A percentile compares a stretch with the other conserved stretches of the same genome.
phyloP scores from a whole-genome alignment of 1,284 basidiomycete genomes.

The Ustilago shanxiensis region DNA sequence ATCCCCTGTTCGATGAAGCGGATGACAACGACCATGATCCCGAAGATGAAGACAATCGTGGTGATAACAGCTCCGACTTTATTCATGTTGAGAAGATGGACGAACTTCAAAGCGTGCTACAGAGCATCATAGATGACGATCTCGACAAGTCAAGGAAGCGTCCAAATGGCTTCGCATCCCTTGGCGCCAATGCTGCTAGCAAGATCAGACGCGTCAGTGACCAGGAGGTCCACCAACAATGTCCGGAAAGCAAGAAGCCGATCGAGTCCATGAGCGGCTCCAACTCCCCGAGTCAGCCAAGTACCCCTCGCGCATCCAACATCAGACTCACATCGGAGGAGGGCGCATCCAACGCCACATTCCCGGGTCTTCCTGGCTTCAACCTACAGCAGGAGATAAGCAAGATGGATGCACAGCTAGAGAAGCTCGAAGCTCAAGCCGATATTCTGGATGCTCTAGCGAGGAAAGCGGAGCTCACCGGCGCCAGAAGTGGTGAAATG shows the following conservation, averaged over 20 bases:
- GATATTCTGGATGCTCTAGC: conserved; percentile 86
- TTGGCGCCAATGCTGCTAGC: conserved; percentile 14
- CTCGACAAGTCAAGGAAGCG: conserved; percentile 30
- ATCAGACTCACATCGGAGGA: conserved; percentile 1
- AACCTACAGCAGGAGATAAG: conserved; percentile 37
- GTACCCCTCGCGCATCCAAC: conserved; percentile 14
- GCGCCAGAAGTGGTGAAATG: conserved; percentile 83
- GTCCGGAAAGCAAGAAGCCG: conserved; percentile 20
- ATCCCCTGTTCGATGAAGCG: conserved; percentile 58
- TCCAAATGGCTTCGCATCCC: conserved; percentile 8
- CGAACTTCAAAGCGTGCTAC: conserved; percentile 88
- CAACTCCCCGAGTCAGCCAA: conserved; percentile 9
- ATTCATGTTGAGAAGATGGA: conserved; percentile 55
- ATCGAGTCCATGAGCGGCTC: neutral
- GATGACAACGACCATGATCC: conserved; percentile 36
- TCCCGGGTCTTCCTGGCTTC: conserved; percentile 22
- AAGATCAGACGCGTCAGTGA: conserved; percentile 22
- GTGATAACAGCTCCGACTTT: conserved; percentile 40
- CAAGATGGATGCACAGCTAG: conserved; percentile 76
- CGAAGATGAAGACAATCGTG: conserved; percentile 30
- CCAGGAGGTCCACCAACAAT: conserved; percentile 12
- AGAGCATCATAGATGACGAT: conserved; percentile 89
- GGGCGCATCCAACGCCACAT: neutral
- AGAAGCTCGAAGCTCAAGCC: conserved; percentile 82
- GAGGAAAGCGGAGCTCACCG: conserved; percentile 92